Evolutionary conservation across 2,329 filamentous ascomycete genomes (phyloP), one percentile per base, ranked within the genome.

Genomic region (Venturia nashicola): DNA sequence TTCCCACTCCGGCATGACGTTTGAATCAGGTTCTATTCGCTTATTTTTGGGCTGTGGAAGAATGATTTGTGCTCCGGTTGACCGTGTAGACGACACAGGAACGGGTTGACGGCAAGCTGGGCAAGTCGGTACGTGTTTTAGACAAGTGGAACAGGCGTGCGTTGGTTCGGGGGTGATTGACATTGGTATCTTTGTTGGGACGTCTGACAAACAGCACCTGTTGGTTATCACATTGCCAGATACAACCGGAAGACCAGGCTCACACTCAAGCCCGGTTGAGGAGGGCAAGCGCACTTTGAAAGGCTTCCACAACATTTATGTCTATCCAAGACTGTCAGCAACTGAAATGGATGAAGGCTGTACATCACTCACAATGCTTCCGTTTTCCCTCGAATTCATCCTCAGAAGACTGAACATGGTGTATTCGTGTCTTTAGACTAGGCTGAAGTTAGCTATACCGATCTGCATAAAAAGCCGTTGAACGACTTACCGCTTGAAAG

Each of bases 61-160:
- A n/a, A 44, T 34, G 6, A 42, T n/a, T 34, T 2, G 59, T 27
- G 14, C 27, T 20, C 14, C 39, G 11, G 39, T 43, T 11, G 39
- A 96, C 51, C 84, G 83, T 1, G 77, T 71, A 73, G 91, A 82
- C 40, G 96, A 86, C 91, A 96, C 74, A 91, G 84, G 70, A 89
- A 91, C 70, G 76, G 63, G 59, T 77, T 75, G 66, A 90, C 76
- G 76, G 75, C 39, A 60, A 23, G 59, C 34, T 43, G 59, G 36
- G 43, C 20, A 34, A 43, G 23, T 44, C 6, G 39, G n/a, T 32
- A 44, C 36, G 27, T 60, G 23, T 32, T 60, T 36, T 11, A 60
- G 36, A 42, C 32, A 36, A 18, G 32, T 57, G 16, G 51, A 57
- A 36, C 51, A 57, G 32, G 27, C 39, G 12, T 36, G 14, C 32